Conservation (phyloP, 257 asterid species). For the Solanum boliviense region DNA sequence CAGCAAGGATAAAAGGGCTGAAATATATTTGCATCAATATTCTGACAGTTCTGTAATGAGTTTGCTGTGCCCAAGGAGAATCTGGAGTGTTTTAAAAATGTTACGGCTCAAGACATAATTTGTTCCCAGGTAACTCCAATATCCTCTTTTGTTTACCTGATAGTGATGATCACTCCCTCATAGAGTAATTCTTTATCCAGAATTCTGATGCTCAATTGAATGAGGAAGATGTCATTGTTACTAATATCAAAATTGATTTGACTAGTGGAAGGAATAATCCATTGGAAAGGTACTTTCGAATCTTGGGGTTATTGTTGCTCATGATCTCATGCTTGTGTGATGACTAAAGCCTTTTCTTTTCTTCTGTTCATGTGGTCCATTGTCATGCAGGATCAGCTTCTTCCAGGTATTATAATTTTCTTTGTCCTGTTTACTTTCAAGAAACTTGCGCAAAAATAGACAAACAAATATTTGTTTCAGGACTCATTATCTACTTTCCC, state of each 20-base stretch:
- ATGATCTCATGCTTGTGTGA: background rate
- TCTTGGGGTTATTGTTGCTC: background rate
- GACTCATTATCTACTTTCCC: background rate
- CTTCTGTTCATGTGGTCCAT: conserved; percentile 9
- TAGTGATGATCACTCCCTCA: conserved; percentile 5
- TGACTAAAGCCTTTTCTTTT: conserved; percentile 2
- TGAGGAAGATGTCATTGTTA: conserved; percentile 69
- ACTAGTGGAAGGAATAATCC: conserved; percentile 69
- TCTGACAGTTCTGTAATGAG: conserved; percentile 76
- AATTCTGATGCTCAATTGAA: conserved; percentile 30
- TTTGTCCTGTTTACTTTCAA: background rate
- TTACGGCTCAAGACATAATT: conserved; percentile 70
- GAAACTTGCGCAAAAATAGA: background rate
- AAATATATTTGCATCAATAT: conserved; percentile 1
- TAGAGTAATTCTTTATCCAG: conserved; percentile 29
- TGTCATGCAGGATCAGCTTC: conserved; percentile 60
- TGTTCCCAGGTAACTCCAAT: conserved; percentile 59
- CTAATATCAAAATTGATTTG: conserved; percentile 71
- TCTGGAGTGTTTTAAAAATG: conserved; percentile 47
- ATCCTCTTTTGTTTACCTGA: background rate
- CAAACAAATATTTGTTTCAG: background rate
- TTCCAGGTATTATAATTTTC: conserved; percentile 44
- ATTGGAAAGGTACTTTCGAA: conserved; percentile 46
- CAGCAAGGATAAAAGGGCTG: background rate
- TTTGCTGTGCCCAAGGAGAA: conserved; percentile 73